Conservation (phyloP, 2,329 filamentous ascomycete genomes). For the Colletotrichum sp. region DNA sequence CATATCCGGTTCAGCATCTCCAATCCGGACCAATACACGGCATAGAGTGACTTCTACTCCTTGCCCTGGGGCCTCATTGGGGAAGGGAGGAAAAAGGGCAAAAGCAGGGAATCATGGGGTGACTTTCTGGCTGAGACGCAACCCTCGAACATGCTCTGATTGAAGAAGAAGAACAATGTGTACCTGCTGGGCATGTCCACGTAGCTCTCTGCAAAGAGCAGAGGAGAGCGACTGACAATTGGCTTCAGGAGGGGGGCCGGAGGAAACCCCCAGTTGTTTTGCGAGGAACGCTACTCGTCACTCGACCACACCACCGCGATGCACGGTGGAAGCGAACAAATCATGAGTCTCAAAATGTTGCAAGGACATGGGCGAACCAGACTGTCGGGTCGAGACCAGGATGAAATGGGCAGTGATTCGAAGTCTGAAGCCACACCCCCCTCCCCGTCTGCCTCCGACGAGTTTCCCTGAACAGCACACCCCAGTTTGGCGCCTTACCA, state of each 20-base stretch:
- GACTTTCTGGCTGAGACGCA: slow-evolving; percentile 4
- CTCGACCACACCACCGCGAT: neutral
- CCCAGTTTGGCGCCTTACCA: neutral
- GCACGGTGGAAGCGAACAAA: slow-evolving; percentile 2
- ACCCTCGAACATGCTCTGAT: slow-evolving; percentile 1
- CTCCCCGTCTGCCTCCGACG: neutral
- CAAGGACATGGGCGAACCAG: slow-evolving; percentile 3
- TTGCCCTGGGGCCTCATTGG: neutral
- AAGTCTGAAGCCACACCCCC: neutral
- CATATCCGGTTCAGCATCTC: neutral
- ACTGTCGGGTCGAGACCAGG: neutral
- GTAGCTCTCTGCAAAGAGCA: neutral
- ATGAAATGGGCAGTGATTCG: neutral
- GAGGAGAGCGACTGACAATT: neutral
- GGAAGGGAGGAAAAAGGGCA: neutral
- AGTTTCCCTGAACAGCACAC: neutral
- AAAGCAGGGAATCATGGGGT: slow-evolving; percentile 8
- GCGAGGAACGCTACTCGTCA: neutral
- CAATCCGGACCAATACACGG: neutral
- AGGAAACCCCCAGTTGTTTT: slow-evolving; percentile 1
- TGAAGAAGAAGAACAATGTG: neutral
- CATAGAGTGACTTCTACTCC: neutral
- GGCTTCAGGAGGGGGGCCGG: neutral
- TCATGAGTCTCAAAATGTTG: neutral
- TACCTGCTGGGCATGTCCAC: neutral